These are phyloP conservation scores for Backusella mclennaniae DNA, from an alignment of 192 early-diverging fungal species.

Conservation along the genomic window DNA sequence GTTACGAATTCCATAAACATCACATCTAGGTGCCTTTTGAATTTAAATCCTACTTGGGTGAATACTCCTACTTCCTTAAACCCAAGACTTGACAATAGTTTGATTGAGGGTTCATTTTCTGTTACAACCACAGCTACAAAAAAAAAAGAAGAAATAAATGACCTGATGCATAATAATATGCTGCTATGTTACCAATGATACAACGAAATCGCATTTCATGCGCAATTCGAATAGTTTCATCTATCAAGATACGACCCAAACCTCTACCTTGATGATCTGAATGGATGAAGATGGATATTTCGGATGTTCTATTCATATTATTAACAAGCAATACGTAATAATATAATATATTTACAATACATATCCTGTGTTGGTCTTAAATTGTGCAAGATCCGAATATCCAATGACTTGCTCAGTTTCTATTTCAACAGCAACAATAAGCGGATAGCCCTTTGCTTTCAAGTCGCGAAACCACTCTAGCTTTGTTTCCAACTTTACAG, in stretches of 20 bases:
- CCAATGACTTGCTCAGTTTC: conserved; percentile 10
- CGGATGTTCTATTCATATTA: conserved; percentile 33
- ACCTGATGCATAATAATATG: background rate
- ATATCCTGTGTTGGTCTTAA: background rate
- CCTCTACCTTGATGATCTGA: conserved; percentile 42
- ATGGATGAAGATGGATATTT: conserved; percentile 47
- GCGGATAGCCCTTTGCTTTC: conserved; percentile 39
- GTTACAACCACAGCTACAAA: conserved; percentile 41
- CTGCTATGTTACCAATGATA: conserved; percentile 42
- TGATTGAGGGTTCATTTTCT: conserved; percentile 36
- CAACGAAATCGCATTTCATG: conserved; percentile 39
- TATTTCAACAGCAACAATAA: conserved; percentile 40
- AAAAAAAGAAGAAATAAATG: background rate
- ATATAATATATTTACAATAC: background rate
- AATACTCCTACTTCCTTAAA: conserved; percentile 46
- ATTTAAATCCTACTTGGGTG: conserved; percentile 50
- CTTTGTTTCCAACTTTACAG: conserved; percentile 34
- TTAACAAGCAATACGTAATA: background rate
- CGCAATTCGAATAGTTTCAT: conserved; percentile 36
- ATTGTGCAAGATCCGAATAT: conserved; percentile 19
- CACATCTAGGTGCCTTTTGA: conserved; percentile 47
- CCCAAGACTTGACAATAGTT: conserved; percentile 34
- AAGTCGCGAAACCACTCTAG: conserved; percentile 38
- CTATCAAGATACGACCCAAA: conserved; percentile 36
- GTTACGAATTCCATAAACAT: conserved; percentile 22